Evolutionary conservation across 208 protist genomes (phyloP).

Genomic region (Angomonas deanei): DNA sequence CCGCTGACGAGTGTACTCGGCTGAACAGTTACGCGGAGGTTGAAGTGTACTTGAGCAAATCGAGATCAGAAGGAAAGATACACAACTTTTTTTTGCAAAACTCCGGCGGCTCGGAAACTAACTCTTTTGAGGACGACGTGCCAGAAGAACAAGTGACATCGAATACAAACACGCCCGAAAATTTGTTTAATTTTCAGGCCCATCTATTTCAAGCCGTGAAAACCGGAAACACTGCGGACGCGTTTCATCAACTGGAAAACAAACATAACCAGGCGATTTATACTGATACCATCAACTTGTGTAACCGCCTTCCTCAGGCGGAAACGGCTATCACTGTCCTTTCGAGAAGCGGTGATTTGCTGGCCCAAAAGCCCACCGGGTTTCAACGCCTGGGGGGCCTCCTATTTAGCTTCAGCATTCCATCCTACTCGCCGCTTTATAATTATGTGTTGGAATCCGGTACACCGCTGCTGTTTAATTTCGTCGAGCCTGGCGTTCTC

Average conservation of each 20-base stretch:
- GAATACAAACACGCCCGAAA: not conserved
- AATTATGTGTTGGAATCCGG: not conserved
- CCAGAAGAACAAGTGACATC: not conserved
- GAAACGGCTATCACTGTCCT: not conserved
- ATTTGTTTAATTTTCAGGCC: not conserved
- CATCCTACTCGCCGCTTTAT: not conserved
- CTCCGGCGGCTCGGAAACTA: too few relatives aligned
- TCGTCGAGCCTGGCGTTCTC: not conserved
- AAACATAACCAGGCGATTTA: not conserved
- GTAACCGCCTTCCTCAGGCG: not conserved
- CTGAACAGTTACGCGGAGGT: too few relatives aligned
- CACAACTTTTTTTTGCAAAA: too few relatives aligned
- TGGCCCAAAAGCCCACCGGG: not conserved
- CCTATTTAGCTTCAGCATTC: not conserved
- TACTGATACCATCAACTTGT: not conserved
- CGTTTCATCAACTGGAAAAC: not conserved
- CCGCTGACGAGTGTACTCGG: too few relatives aligned
- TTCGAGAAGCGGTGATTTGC: not conserved
- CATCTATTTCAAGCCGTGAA: not conserved
- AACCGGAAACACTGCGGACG: not conserved
- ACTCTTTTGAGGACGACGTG: not conserved
- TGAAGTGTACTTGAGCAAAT: too few relatives aligned
- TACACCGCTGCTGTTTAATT: not conserved
- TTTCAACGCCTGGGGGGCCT: not conserved
- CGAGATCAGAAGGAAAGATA: too few relatives aligned